Percentiles rank a stretch among this genome's conserved stretches.
Evolutionary conservation across 148 eudicot species (phyloP).

Genomic region (Silene conica): DNA sequence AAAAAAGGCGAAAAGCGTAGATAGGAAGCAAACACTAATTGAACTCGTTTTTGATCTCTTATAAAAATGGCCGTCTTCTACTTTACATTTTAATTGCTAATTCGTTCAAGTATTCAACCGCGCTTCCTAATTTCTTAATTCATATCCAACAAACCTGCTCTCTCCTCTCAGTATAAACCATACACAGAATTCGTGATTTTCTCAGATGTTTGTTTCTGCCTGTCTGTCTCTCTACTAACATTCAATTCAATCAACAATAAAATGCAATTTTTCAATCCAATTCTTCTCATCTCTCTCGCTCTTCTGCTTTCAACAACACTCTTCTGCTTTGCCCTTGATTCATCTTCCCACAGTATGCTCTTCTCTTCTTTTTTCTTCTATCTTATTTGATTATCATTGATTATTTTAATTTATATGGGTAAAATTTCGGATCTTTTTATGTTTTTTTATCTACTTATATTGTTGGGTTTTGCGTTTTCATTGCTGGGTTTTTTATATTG

Average conservation of each 20-base stretch:
- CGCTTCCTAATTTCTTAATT: background rate
- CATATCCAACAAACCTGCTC: too few species aligned
- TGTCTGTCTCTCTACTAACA: too few species aligned
- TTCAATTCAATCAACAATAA: background rate
- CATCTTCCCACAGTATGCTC: slow-evolving; percentile 13
- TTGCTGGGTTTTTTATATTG: background rate
- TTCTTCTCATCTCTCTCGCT: slow-evolving; percentile 18
- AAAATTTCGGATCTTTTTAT: background rate
- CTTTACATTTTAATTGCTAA: background rate
- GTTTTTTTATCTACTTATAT: background rate
- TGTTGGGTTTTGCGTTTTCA: background rate
- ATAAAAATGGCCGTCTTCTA: background rate
- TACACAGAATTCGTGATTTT: background rate
- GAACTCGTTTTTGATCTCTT: slow-evolving; percentile 7
- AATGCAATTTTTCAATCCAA: slow-evolving; percentile 20
- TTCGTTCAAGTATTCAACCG: too few species aligned
- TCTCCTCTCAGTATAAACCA: too few species aligned
- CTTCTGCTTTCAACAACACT: slow-evolving; percentile 12
- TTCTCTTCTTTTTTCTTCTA: background rate
- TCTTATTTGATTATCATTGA: background rate
- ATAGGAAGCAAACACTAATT: slow-evolving; percentile 8
- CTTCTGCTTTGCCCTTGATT: background rate
- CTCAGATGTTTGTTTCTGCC: background rate
- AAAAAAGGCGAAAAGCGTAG: background rate
- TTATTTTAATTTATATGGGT: background rate